Percentiles rank a stretch among this genome's conserved stretches.
Evolutionary conservation across 2,329 filamentous ascomycete genomes (phyloP).

Genomic region (Trichoderma pleuroti): DNA sequence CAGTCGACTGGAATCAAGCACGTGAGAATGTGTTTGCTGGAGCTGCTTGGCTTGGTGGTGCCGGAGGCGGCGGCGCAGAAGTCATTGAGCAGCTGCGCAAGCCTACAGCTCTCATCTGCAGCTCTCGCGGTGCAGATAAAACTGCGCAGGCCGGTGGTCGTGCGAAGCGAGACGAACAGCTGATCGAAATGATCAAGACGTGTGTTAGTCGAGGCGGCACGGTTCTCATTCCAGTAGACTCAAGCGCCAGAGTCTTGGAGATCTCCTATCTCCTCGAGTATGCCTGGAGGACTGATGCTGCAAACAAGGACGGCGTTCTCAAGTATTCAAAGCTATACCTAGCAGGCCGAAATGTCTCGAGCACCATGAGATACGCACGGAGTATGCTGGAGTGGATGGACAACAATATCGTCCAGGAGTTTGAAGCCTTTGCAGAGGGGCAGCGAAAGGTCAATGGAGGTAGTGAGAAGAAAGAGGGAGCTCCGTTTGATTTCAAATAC

Average conservation of each 20-base stretch:
- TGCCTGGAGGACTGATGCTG: constrained; percentile 71
- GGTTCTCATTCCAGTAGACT: constrained; percentile 90
- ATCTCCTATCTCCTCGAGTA: constrained; percentile 89
- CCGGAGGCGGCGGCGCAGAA: constrained; percentile 75
- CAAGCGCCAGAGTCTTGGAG: constrained; percentile 89
- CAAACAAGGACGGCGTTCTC: constrained; percentile 49
- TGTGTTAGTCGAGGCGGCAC: constrained; percentile 81
- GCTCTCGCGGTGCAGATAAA: constrained; percentile 73
- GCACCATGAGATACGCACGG: constrained; percentile 83
- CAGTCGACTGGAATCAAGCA: constrained; percentile 98
- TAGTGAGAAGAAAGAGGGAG: constrained; percentile 53
- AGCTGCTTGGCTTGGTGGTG: constrained; percentile 87
- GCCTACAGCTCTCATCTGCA: constrained; percentile 90
- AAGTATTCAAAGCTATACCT: constrained; percentile 66
- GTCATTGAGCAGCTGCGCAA: constrained; percentile 92
- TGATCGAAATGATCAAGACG: constrained; percentile 76
- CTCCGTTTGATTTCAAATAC: constrained; percentile 87
- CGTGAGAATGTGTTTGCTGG: constrained; percentile 91
- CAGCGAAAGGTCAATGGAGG: constrained; percentile 45
- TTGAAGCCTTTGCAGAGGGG: constrained; percentile 66
- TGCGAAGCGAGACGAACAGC: constrained; percentile 77
- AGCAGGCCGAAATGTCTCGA: constrained; percentile 79
- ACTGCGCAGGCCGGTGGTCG: constrained; percentile 68
- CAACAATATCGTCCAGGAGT: constrained; percentile 87
- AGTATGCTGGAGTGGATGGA: constrained; percentile 99